These are phyloP conservation scores for Mycena leptocephala DNA, from an alignment of 768 basidiomycete species.

Conservation along the genomic window DNA sequence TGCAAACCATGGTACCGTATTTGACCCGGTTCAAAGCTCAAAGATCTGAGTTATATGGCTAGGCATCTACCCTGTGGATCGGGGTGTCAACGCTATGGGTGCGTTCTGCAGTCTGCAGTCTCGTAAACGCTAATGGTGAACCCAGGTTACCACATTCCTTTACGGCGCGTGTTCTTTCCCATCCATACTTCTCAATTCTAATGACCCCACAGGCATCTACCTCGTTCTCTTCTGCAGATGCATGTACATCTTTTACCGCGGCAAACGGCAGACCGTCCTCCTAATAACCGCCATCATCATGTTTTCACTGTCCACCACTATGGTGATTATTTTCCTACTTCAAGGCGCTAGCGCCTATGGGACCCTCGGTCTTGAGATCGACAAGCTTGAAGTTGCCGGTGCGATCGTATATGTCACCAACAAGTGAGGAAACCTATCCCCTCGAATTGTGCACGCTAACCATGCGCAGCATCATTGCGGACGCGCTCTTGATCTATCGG, in stretches of 20 bases:
- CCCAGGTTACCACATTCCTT: conserved; percentile 41
- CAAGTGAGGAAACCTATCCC: conserved; percentile 46
- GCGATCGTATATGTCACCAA: conserved; percentile 57
- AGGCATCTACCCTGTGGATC: conserved; percentile 36
- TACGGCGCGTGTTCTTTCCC: conserved; percentile 39
- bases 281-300: conserved; percentile 51
- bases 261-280: conserved; percentile 48
- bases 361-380: not conserved
- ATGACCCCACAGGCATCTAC: conserved; percentile 48
- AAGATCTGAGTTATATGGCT: not conserved
- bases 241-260: conserved; percentile 50
- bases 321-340: conserved; percentile 52
- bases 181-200: not conserved
- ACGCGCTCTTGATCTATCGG: conserved; percentile 53
- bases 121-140: not conserved
- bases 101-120: not conserved
- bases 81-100: conserved; percentile 39
- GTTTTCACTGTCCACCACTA: conserved; percentile 54
- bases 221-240: conserved; percentile 55
- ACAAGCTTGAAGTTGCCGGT: conserved; percentile 47
- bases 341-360: conserved; percentile 45
- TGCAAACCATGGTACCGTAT: conserved; percentile 14
- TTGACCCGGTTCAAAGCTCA: not conserved
- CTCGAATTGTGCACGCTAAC: not conserved
- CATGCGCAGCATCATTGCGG: conserved; percentile 48